Base-by-base conservation (phyloP, 2,329 filamentous ascomycete species). In the Xylariaceae sp. region DNA sequence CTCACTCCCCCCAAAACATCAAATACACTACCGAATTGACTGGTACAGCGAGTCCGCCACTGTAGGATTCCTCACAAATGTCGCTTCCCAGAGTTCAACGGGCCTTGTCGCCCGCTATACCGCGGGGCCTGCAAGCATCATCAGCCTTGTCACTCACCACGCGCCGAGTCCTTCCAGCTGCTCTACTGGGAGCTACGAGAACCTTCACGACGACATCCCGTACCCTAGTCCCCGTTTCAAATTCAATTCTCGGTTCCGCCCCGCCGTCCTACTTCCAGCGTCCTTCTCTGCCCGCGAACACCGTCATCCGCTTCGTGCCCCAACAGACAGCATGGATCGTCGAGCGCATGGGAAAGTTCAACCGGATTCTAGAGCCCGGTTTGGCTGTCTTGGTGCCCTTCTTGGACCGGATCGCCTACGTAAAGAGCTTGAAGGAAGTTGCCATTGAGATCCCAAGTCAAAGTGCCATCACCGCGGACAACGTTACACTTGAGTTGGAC, bases 251-350 rank as follows among this genome's bases (percentile, higher is more conserved):
- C 22, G 22, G 22, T 26, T 26, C 22, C 22, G 22, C 6, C 11
- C 22, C 22, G 6, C 22, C 22, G 6, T 26, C 85, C n/a, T 94
- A 94, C 68, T 95, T 95, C 66, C 84, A 86, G 61, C 78, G 78
- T 50, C 72, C 76, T 11, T 73, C 77, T 17, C 75, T 96, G 39
- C 93, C 93, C 19, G 87, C 90, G 54, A 98, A 98, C 69, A 98
- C 93, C 3, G 74, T 98, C 49, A 74, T 98, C 56, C 88, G 91
- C 46, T 98, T 97, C 67, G 93, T 98, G 32, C 93, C 93, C n/a
- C 93, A 98, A 69, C 93, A 98, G 73, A 97, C 50, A 56, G 93
- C 93, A 65, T 98, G 93, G 93, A 91, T 98, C 45, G 93, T 98
- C 43, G 93, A 98, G 78, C 90, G 93, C 61, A 98, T 98, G 93